Conservation (phyloP, 768 basidiomycete genomes). For the Cystobasidiopsis lactophilus region DNA sequence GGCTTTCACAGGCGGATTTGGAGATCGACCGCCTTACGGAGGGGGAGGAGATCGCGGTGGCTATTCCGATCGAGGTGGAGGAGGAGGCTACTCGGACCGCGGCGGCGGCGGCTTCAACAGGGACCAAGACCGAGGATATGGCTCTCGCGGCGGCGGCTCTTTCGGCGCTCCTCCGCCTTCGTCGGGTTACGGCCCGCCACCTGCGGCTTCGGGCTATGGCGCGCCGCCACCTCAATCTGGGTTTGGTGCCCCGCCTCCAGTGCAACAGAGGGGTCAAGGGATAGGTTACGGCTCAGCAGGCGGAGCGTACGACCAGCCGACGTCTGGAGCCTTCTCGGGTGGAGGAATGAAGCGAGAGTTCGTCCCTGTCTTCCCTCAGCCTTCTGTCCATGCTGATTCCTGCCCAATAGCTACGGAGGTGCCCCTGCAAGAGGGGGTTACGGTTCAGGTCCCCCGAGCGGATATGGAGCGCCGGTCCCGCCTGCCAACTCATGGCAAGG, state of each 20-base stretch:
- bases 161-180: neutral
- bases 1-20: neutral
- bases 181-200: too few species aligned
- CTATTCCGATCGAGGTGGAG: neutral
- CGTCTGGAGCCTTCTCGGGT: neutral
- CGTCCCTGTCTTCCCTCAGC: too few species aligned
- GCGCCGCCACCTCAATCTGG: too few species aligned
- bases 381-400: too few species aligned
- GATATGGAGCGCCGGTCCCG: neutral
- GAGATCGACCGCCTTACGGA: neutral
- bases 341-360: too few species aligned
- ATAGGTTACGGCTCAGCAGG: neutral
- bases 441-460: neutral
- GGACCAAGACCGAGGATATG: neutral
- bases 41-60: neutral
- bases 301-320: neutral
- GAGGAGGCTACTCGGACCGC: neutral
- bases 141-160: neutral
- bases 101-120: neutral
- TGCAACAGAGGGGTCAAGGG: neutral
- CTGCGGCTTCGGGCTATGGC: too few species aligned
- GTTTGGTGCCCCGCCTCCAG: too few species aligned
- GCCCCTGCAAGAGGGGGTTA: slow-evolving; percentile 1
- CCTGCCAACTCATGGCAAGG: too few species aligned
- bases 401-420: neutral